Percentiles rank a stretch among this genome's conserved stretches.
Evolutionary conservation across 164 flowering plant genomes (phyloP).

Genomic region (Santalum album): DNA sequence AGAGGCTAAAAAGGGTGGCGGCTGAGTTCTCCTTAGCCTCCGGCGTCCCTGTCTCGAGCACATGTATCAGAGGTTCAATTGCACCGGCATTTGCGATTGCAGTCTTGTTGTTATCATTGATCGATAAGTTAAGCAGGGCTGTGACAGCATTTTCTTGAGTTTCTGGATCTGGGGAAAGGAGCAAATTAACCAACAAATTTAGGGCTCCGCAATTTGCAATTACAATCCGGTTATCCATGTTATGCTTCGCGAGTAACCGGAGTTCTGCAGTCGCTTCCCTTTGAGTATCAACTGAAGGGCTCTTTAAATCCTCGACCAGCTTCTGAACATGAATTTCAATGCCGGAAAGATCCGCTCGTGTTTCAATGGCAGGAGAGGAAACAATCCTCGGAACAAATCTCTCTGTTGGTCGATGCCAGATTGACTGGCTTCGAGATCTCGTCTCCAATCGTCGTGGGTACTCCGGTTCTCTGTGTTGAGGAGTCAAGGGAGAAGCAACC

Average conservation of each 20-base stretch:
- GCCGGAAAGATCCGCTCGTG: constrained; percentile 55
- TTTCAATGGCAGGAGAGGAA: constrained; percentile 46
- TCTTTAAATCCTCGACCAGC: constrained; percentile 55
- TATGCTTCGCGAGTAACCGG: constrained; percentile 65
- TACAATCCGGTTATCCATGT: constrained; percentile 73
- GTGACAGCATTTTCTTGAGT: constrained; percentile 83
- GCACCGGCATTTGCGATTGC: constrained; percentile 78
- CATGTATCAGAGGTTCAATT: constrained; percentile 71
- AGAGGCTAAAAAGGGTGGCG: constrained; percentile 86
- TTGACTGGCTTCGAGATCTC: constrained; percentile 49
- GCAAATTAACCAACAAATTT: constrained; percentile 49
- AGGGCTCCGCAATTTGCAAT: constrained; percentile 77
- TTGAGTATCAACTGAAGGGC: constrained; percentile 43
- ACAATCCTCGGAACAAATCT: constrained; percentile 53
- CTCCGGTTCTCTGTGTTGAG: constrained; percentile 45
- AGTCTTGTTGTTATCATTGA: constrained; percentile 79
- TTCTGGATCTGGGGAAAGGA: constrained; percentile 39
- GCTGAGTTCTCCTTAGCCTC: constrained; percentile 87
- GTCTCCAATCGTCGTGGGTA: constrained; percentile 37
- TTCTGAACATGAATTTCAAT: constrained; percentile 58
- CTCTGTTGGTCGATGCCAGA: constrained; percentile 75
- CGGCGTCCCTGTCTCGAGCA: constrained; percentile 68
- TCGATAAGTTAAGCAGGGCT: constrained; percentile 79
- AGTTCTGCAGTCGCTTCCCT: constrained; percentile 51
- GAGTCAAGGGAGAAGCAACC: constrained; percentile 20